Evolutionary conservation across 352 stramenopile species (phyloP).

Genomic region (Phytophthora sojae): DNA sequence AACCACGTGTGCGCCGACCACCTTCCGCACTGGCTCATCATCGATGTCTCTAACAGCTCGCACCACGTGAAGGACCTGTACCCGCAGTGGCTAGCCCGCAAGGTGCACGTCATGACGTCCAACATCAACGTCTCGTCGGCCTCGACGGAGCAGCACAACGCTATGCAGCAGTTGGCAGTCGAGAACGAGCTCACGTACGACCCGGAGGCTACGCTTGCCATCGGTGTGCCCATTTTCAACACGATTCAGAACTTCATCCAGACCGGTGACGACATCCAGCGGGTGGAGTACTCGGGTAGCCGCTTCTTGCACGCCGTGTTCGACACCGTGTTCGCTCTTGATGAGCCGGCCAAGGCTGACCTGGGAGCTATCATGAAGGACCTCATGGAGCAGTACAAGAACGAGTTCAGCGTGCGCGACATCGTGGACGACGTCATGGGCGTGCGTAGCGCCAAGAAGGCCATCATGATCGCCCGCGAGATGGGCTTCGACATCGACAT

Average conservation of each 20-base stretch:
- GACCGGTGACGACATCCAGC: conserved; percentile 91
- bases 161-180: conserved; percentile 75
- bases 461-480: conserved; percentile 94
- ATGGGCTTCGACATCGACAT: conserved; percentile 89
- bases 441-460: conserved; percentile 88
- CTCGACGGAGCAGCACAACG: conserved; percentile 72
- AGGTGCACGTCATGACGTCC: conserved; percentile 94
- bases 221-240: conserved; percentile 92
- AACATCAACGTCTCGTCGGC: conserved; percentile 92
- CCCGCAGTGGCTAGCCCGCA: conserved; percentile 88
- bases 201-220: conserved; percentile 78
- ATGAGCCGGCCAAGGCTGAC: conserved; percentile 43
- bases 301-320: conserved; percentile 89
- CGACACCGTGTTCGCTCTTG: conserved; percentile 43
- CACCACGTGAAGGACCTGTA: conserved; percentile 88
- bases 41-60: conserved; percentile 94
- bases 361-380: conserved; percentile 75
- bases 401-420: conserved; percentile 62
- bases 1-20: conserved; percentile 88
- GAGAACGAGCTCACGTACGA: conserved; percentile 92
- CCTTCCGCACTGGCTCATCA: conserved; percentile 92
- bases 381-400: conserved; percentile 63
- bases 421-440: conserved; percentile 95
- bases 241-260: conserved; percentile 94
- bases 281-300: conserved; percentile 92